A percentile compares a stretch with the other conserved stretches of the same genome.
phyloP scores from a whole-genome alignment of 306 rosid species.

The Casuarina glauca region DNA sequence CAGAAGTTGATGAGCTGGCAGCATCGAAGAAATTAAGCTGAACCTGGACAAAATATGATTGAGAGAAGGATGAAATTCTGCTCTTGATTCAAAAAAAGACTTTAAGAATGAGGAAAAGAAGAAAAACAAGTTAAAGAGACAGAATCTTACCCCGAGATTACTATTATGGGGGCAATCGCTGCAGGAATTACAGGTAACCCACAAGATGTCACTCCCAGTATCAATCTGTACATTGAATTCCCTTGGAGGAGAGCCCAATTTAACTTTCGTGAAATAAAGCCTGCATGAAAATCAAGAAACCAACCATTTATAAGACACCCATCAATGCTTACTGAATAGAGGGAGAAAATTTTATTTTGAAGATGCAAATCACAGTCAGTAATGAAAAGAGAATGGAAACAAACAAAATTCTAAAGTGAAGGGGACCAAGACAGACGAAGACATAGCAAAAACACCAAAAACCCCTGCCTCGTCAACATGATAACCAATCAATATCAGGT shows the following conservation, averaged over 20 bases:
- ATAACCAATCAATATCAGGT: background rate
- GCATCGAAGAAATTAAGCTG: slow-evolving; percentile 79
- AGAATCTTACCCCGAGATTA: slow-evolving; percentile 71
- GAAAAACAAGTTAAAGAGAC: slow-evolving; percentile 6
- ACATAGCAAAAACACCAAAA: slow-evolving; percentile 28
- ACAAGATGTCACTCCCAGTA: slow-evolving; percentile 92
- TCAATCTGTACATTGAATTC: slow-evolving; percentile 93
- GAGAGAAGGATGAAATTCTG: slow-evolving; percentile 11
- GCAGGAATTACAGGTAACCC: slow-evolving; percentile 91
- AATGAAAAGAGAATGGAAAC: background rate
- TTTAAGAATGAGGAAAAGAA: slow-evolving; percentile 11
- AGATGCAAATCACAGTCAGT: background rate
- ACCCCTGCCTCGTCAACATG: slow-evolving; percentile 20
- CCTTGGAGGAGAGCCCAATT: slow-evolving; percentile 85
- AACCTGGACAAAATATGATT: slow-evolving; percentile 51
- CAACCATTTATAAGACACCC: background rate
- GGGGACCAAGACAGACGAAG: slow-evolving; percentile 23
- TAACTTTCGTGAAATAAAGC: slow-evolving; percentile 84
- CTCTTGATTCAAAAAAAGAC: slow-evolving; percentile 12
- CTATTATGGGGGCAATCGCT: slow-evolving; percentile 83
- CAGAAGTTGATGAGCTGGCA: slow-evolving; percentile 61
- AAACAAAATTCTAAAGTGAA: slow-evolving; percentile 11
- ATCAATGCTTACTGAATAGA: background rate
- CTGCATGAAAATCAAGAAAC: slow-evolving; percentile 52
- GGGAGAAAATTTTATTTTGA: background rate